phyloP scores from a whole-genome alignment of 202 grass and related monocot genomes.

The Bolboschoenoplectus hybrid region DNA sequence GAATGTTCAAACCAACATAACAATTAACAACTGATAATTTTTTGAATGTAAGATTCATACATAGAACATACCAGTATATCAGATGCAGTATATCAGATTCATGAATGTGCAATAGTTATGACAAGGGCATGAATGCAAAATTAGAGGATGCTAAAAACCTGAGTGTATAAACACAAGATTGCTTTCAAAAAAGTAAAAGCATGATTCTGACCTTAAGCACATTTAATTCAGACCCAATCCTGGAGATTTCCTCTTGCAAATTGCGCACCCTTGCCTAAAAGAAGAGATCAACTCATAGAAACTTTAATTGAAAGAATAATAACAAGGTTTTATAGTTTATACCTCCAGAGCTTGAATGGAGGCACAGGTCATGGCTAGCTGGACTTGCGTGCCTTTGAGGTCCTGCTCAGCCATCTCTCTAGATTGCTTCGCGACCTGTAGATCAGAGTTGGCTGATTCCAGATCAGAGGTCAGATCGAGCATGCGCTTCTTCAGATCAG shows the following conservation, averaged over 20 bases:
- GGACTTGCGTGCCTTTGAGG: slow-evolving; percentile 61
- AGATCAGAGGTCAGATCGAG: slow-evolving; percentile 44
- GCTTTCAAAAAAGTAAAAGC: not conserved
- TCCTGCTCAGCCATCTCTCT: slow-evolving; percentile 63
- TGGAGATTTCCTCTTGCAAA: slow-evolving; percentile 66
- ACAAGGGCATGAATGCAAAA: not conserved
- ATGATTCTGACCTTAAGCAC: slow-evolving; percentile 57
- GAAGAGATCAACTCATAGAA: slow-evolving; percentile 22
- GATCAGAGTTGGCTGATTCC: slow-evolving; percentile 50
- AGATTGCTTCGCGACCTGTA: slow-evolving; percentile 59
- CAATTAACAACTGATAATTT: not conserved
- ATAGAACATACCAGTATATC: not conserved
- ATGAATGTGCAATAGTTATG: no score
- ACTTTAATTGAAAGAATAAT: not conserved
- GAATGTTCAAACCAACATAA: no score
- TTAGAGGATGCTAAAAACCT: not conserved
- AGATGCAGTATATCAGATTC: not conserved
- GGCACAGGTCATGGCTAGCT: slow-evolving; percentile 54
- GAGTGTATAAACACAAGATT: slow-evolving; percentile 5
- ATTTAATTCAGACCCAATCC: slow-evolving; percentile 49
- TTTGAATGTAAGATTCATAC: slow-evolving; percentile 8
- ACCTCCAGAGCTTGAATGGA: slow-evolving; percentile 74
- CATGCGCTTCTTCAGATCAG: slow-evolving; percentile 60
- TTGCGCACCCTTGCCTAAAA: slow-evolving; percentile 53
- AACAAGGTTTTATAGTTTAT: not conserved